phyloP scores from a whole-genome alignment of 345 rosid species.

The Garcia nutans region DNA sequence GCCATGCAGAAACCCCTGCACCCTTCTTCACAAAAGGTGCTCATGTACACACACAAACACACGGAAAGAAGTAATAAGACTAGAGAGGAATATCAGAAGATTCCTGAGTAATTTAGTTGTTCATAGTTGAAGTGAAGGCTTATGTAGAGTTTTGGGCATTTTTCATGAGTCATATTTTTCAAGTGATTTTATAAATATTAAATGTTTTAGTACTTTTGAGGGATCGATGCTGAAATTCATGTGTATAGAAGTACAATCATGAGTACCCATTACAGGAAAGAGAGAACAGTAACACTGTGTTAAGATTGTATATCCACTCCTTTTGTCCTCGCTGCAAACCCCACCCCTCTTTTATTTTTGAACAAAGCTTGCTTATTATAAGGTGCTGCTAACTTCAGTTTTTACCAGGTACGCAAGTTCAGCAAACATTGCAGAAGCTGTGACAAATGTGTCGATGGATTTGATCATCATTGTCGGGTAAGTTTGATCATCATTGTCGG shows the following conservation, averaged over 20 bases:
- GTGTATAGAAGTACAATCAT: neutral
- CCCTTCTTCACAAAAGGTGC: neutral
- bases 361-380: neutral
- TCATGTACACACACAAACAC: neutral
- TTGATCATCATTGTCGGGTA: constrained; percentile 98
- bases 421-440: constrained; percentile 99
- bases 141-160: neutral
- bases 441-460: constrained; percentile 91
- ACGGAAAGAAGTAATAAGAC: neutral
- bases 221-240: neutral
- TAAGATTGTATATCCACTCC: neutral
- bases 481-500: constrained; percentile 97
- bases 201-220: neutral
- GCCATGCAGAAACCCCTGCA: neutral
- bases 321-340: neutral
- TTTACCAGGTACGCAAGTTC: constrained; percentile 67
- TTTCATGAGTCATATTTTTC: neutral
- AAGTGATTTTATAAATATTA: neutral
- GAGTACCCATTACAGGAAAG: neutral
- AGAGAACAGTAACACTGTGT: neutral
- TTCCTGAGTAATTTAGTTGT: neutral
- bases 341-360: too few species aligned
- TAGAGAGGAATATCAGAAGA: neutral
- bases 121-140: neutral
- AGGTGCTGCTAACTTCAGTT: neutral